Percentiles rank a stretch among this genome's conserved stretches.
Conservation (phyloP, 306 rosid genomes). For the Senna tora region DNA sequence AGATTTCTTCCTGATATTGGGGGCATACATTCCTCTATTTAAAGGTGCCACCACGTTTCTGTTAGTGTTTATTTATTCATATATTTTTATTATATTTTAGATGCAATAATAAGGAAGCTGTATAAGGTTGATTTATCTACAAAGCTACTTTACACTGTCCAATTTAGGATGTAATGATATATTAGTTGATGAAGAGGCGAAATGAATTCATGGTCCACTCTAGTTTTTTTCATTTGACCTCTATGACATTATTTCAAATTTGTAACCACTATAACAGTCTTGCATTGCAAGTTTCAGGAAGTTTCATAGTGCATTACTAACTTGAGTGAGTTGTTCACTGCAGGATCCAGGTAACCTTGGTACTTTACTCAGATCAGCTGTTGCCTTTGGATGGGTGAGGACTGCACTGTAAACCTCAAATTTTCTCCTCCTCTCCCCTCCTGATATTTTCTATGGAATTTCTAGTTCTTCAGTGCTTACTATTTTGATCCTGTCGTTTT, state of each 20-base stretch:
- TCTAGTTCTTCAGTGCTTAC: not conserved
- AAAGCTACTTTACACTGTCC: not conserved
- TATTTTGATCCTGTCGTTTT: conserved; percentile 26
- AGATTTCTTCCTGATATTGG: conserved; percentile 21
- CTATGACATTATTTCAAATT: conserved; percentile 7
- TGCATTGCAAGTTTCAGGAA: conserved; percentile 38
- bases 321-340: conserved; percentile 42
- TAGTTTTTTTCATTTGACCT: conserved; percentile 9
- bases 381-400: conserved; percentile 92
- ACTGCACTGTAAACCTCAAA: conserved; percentile 22
- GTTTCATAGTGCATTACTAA: conserved; percentile 34
- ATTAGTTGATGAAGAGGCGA: not conserved
- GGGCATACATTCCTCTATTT: not conserved
- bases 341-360: conserved; percentile 98
- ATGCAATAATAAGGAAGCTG: not conserved
- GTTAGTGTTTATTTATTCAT: conserved; percentile 8
- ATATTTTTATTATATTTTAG: not conserved
- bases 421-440: conserved; percentile 22
- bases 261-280: conserved; percentile 5
- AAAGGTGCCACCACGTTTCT: conserved; percentile 2
- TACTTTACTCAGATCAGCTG: conserved; percentile 82
- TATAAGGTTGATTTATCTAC: not conserved
- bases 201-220: conserved; percentile 12
- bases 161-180: conserved; percentile 14
- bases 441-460: conserved; percentile 2